These are phyloP conservation scores for Rhizophagus clarus DNA, from an alignment of 192 early-diverging fungal genomes.

Conservation along the genomic window DNA sequence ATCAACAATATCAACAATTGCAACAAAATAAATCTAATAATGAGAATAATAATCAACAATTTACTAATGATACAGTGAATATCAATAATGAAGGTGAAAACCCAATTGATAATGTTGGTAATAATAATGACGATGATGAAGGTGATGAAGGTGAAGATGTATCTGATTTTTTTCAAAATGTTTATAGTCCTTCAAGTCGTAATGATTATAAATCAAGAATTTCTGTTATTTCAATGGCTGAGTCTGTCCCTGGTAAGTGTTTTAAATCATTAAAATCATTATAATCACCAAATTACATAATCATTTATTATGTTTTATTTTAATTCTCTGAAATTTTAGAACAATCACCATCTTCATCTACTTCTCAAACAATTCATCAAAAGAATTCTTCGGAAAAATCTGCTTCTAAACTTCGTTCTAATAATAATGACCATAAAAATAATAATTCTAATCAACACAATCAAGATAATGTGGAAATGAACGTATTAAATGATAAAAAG, in stretches of 20 bases:
- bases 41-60: not conserved
- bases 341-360: not conserved
- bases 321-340: not conserved
- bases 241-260: not conserved
- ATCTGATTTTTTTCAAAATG: slow-evolving; percentile 4
- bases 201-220: not conserved
- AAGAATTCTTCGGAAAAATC: not conserved
- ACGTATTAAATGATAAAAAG: not conserved
- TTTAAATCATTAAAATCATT: too few species aligned
- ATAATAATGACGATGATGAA: not conserved
- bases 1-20: not conserved
- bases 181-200: not conserved
- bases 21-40: not conserved
- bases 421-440: not conserved
- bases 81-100: not conserved
- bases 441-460: not conserved
- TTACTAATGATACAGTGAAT: not conserved
- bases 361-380: not conserved
- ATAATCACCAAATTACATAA: too few species aligned
- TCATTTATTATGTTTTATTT: not conserved
- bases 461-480: not conserved
- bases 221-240: not conserved
- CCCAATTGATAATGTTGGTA: too few species aligned
- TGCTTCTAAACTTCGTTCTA: not conserved
- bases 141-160: not conserved